These are phyloP conservation scores for Diaporthe helianthi DNA, from an alignment of 2,329 filamentous ascomycete species.

Conservation along the genomic window DNA sequence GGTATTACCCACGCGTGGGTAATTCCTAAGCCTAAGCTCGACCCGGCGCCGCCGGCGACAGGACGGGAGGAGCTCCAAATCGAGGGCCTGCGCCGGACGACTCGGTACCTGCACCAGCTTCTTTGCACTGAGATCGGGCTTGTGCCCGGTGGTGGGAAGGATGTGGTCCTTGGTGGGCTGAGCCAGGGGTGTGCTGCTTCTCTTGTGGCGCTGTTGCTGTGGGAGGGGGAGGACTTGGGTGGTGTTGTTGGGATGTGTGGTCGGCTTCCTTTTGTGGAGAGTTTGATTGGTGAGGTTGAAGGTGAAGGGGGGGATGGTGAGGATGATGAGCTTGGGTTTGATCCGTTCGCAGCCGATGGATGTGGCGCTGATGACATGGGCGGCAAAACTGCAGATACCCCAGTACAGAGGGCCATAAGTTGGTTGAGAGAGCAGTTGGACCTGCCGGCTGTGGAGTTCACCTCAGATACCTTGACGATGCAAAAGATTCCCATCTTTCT, in stretches of 20 bases:
- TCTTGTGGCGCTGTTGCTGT: slow-evolving; percentile 50
- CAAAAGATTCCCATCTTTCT: slow-evolving; percentile 51
- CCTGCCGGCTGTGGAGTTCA: not conserved
- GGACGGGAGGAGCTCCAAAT: slow-evolving; percentile 44
- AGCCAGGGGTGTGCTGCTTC: slow-evolving; percentile 61
- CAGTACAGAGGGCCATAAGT: not conserved
- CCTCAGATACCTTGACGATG: not conserved
- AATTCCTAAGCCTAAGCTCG: too few relatives aligned
- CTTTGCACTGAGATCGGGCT: slow-evolving; percentile 45
- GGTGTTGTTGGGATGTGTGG: slow-evolving; percentile 53
- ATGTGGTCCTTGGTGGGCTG: slow-evolving; percentile 56
- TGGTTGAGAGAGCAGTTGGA: slow-evolving; percentile 1
- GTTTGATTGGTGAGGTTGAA: not conserved
- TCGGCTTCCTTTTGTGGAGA: slow-evolving; percentile 49
- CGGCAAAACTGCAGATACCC: not conserved
- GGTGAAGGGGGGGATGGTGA: slow-evolving; percentile 42
- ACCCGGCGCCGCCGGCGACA: slow-evolving; percentile 34
- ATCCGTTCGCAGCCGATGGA: not conserved
- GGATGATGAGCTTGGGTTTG: slow-evolving; percentile 23
- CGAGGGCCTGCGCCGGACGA: slow-evolving; percentile 50
- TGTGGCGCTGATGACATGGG: not conserved
- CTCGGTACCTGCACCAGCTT: slow-evolving; percentile 47
- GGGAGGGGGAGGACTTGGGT: slow-evolving; percentile 49
- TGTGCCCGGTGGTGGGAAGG: slow-evolving; percentile 45
- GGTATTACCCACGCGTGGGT: too few relatives aligned